Percentiles rank a stretch among this genome's conserved stretches.
These are phyloP conservation scores for Boletus semigastroideus DNA, from an alignment of 1,284 basidiomycete genomes.

Conservation along the genomic window DNA sequence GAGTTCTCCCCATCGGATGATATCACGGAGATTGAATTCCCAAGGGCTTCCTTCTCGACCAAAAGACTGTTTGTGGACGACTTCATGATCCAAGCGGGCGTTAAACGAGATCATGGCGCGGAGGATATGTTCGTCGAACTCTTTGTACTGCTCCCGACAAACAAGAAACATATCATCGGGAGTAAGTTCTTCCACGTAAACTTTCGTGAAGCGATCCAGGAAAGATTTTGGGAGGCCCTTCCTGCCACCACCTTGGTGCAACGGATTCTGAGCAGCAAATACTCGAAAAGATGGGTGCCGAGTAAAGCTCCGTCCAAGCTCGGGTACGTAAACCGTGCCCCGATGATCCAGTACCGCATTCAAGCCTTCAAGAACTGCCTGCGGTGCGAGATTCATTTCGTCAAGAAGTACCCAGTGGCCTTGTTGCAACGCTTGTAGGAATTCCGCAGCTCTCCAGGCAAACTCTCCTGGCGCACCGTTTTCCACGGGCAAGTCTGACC, in stretches of 20 bases:
- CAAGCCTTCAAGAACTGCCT: conserved; percentile 94
- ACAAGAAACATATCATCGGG: conserved; percentile 80
- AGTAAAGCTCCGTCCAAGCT: conserved; percentile 87
- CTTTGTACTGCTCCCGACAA: conserved; percentile 75
- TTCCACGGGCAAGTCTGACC: conserved; percentile 94
- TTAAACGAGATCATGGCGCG: conserved; percentile 88
- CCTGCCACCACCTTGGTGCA: conserved; percentile 94
- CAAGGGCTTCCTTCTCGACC: conserved; percentile 89
- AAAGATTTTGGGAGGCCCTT: conserved; percentile 98
- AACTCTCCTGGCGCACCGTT: conserved; percentile 92
- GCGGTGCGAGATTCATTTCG: conserved; percentile 98
- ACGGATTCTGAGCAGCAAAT: conserved; percentile 97
- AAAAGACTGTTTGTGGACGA: conserved; percentile 68
- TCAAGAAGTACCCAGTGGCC: conserved; percentile 98
- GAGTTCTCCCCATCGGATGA: conserved; percentile 88
- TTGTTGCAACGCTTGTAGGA: conserved; percentile 88
- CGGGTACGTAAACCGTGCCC: conserved; percentile 93
- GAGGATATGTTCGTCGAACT: conserved; percentile 54
- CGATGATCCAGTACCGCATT: conserved; percentile 98
- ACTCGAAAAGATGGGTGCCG: conserved; percentile 93
- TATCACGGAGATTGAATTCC: conserved; percentile 98
- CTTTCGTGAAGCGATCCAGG: conserved; percentile 97
- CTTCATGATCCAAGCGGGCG: conserved; percentile 67
- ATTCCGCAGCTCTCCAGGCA: conserved; percentile 97
- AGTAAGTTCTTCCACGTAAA: conserved; percentile 89